Conservation (phyloP, 2,329 filamentous ascomycete species). For the Colletotrichum sp. region DNA sequence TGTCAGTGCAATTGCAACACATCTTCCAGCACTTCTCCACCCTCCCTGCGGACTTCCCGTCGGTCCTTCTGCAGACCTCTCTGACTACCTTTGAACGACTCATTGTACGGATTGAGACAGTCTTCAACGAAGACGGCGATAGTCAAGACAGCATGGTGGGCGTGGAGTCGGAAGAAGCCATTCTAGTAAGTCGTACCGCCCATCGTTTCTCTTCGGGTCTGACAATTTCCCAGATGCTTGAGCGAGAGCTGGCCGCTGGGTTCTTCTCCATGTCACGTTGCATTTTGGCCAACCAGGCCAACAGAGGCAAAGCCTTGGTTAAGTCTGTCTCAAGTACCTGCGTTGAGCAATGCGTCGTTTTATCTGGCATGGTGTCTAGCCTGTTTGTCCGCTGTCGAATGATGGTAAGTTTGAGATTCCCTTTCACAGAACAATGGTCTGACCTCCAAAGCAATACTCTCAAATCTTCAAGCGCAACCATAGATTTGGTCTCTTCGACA, state of each 20-base stretch:
- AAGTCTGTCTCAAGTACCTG: slow-evolving; percentile 32
- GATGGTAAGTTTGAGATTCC: slow-evolving; percentile 32
- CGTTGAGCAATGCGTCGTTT: slow-evolving; percentile 47
- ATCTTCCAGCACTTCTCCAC: slow-evolving; percentile 55
- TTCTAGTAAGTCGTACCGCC: slow-evolving; percentile 35
- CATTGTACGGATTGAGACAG: slow-evolving; percentile 46
- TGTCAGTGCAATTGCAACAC: slow-evolving; percentile 51
- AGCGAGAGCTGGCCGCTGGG: slow-evolving; percentile 50
- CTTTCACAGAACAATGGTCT: slow-evolving; percentile 18
- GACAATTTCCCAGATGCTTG: slow-evolving; percentile 41
- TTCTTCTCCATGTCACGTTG: slow-evolving; percentile 55
- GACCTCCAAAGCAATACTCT: slow-evolving; percentile 39
- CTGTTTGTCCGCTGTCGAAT: slow-evolving; percentile 51
- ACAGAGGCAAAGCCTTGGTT: neutral
- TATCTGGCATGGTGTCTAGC: slow-evolving; percentile 52
- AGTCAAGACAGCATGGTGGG: slow-evolving; percentile 41
- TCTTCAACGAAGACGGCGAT: slow-evolving; percentile 42
- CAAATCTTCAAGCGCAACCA: slow-evolving; percentile 49
- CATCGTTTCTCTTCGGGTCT: neutral
- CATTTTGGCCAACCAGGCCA: slow-evolving; percentile 32
- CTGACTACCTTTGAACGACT: slow-evolving; percentile 55
- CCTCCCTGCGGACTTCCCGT: slow-evolving; percentile 49
- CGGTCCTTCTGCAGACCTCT: slow-evolving; percentile 49
- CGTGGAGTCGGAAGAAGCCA: slow-evolving; percentile 52
- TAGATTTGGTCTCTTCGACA: slow-evolving; percentile 56